Conservation (phyloP, 495 filamentous ascomycete species). For the Wilcoxina mikolae region DNA sequence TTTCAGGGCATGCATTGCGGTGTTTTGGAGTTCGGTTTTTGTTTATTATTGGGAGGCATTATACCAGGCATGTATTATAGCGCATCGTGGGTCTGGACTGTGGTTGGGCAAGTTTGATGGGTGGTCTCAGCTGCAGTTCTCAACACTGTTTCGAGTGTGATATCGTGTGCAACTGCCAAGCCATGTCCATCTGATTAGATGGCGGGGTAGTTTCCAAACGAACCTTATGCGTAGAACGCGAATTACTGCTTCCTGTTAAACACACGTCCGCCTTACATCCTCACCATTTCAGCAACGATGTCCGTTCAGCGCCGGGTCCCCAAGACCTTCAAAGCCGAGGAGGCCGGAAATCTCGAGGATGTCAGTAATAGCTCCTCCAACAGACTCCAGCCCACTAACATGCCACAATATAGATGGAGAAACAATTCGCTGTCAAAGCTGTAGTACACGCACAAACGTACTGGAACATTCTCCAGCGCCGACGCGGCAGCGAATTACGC, state of each 20-base stretch:
- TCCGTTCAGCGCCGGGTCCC: constrained; percentile 6
- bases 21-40: not conserved
- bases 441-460: constrained; percentile 94
- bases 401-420: constrained; percentile 61
- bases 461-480: constrained; percentile 86
- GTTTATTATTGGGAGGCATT: not conserved
- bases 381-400: not conserved
- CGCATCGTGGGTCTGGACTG: no score
- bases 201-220: not conserved
- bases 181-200: constrained; percentile 1
- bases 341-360: constrained; percentile 65
- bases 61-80: no score
- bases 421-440: constrained; percentile 96
- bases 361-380: constrained; percentile 34
- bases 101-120: no score
- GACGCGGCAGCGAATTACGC: constrained; percentile 67
- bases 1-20: constrained; percentile 3
- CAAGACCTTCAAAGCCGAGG: constrained; percentile 46
- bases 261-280: no score
- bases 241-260: no score
- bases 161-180: no score
- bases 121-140: no score
- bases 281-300: not conserved
- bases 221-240: no score
- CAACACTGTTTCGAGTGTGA: no score